Evolutionary conservation across 75 land plant genomes (phyloP), one percentile per base, ranked within the genome.

Genomic region (Larix kaempferi): DNA sequence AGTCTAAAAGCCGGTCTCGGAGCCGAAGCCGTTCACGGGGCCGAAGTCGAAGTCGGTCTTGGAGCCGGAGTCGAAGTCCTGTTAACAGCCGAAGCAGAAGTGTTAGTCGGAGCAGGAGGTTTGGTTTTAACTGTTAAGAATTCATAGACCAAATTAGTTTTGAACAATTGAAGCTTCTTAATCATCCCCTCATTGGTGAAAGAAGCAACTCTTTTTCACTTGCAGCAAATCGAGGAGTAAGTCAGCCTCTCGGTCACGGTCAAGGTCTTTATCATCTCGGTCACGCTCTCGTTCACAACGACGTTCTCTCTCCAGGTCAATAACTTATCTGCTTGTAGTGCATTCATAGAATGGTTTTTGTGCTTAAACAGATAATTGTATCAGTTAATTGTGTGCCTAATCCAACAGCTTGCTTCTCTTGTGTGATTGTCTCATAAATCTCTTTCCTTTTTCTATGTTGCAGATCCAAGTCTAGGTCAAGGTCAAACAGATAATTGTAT

Each of bases 291-390:
- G 5, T 16, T 84, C 95, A 59, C 78, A 61, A 58, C 78, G 84
- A 22, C 85, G 86, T 21, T 86, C 90, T 56, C 60, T 78, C 64
- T 91, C 93, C 65, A 86, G 91, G 91, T 90, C 6, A 65, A 16
- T 65, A 49, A 11, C 54, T 49, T 49, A 49, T 49, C 54, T 49
- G 12, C 54, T 49, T 49, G 54, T 49, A 49, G 11, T 49, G 54
- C 2, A 49, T 49, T 57, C 2, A 73, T 12, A 55, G 25, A 16
- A 29, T 14, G 76, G 39, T 13, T 13, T 22, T 58, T 11, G 56
- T 72, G 37, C 57, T 79, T 25, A 15, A 19, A 41, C 29, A 57
- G 22, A 57, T 27, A 57, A 23, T 79, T 22, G 71, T 71, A 19
- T 39, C 23, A 37, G 21, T 1, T 15, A 73, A 19, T 5, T 22